Evolutionary conservation across 208 protist species (phyloP).

Genomic region (Trypanosoma boissoni): DNA sequence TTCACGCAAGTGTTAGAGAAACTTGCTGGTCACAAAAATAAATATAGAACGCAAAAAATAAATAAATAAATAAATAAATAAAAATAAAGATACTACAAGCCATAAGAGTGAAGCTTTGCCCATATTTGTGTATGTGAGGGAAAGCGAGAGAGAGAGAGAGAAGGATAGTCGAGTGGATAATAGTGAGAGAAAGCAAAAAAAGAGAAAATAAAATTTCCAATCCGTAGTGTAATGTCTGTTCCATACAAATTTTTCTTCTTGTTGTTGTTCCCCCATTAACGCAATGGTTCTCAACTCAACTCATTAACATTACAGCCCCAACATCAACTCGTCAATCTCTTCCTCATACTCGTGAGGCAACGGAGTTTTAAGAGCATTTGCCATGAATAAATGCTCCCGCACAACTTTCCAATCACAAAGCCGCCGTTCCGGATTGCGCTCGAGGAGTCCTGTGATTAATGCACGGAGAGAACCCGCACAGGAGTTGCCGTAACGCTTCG

Average conservation of each 20-base stretch:
- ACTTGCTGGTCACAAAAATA: not conserved
- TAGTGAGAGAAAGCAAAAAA: not conserved
- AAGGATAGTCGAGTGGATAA: not conserved
- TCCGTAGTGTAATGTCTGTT: too few relatives aligned
- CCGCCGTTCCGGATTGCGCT: conserved; percentile 16
- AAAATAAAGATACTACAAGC: not conserved
- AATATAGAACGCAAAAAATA: not conserved
- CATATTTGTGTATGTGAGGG: not conserved
- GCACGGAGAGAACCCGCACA: not conserved
- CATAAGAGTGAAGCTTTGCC: not conserved
- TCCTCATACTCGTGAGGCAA: conserved; percentile 32
- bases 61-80: not conserved
- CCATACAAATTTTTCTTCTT: too few relatives aligned
- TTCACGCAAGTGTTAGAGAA: too few relatives aligned
- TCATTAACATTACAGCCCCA: conserved; percentile 22
- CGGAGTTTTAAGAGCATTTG: not conserved
- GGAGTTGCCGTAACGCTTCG: conserved; percentile 12
- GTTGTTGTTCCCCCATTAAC: not conserved
- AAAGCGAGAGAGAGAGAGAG: not conserved
- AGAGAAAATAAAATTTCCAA: conserved; percentile 2
- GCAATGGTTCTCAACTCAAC: not conserved
- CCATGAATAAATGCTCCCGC: conserved; percentile 17
- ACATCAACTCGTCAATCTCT: conserved; percentile 33
- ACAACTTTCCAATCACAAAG: conserved; percentile 23
- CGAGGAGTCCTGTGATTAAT: conserved; percentile 19